Evolutionary conservation across 2,329 filamentous ascomycete species (phyloP).

Genomic region (Aureobasidium sp.): DNA sequence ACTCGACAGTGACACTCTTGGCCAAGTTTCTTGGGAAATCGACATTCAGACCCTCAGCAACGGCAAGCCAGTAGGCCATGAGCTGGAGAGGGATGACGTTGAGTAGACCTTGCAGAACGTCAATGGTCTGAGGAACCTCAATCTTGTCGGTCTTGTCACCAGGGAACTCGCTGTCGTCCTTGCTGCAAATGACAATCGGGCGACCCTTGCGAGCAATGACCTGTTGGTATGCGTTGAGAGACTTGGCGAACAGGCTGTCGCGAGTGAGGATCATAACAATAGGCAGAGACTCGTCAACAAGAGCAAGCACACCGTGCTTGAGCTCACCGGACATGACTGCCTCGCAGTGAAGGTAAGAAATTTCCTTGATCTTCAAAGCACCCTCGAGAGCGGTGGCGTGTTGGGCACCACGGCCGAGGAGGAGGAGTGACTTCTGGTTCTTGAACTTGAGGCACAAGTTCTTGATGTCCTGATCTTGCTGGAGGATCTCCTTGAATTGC

Average conservation of each 20-base stretch:
- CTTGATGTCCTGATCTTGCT: conserved; percentile 92
- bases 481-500: conserved; percentile 86
- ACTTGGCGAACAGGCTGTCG: conserved; percentile 94
- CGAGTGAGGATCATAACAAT: conserved; percentile 99
- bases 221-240: conserved; percentile 99
- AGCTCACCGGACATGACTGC: conserved; percentile 99
- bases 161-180: conserved; percentile 80
- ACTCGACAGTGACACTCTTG: conserved; percentile 99
- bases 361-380: conserved; percentile 99
- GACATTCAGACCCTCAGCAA: conserved; percentile 91
- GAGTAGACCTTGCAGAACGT: conserved; percentile 89
- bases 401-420: conserved; percentile 91
- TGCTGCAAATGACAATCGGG: conserved; percentile 98
- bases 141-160: conserved; percentile 89
- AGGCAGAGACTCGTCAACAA: conserved; percentile 96
- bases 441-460: conserved; percentile 89
- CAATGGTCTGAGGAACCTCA: conserved; percentile 91
- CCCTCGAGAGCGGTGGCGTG: conserved; percentile 94
- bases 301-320: conserved; percentile 94
- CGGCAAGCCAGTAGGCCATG: conserved; percentile 98
- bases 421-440: conserved; percentile 90
- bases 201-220: conserved; percentile 93
- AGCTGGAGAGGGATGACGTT: conserved; percentile 97
- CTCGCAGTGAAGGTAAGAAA: conserved; percentile 98
- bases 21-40: conserved; percentile 98